Evolutionary conservation across 306 rosid species (phyloP).

Genomic region (Hippophae rhamnoides): DNA sequence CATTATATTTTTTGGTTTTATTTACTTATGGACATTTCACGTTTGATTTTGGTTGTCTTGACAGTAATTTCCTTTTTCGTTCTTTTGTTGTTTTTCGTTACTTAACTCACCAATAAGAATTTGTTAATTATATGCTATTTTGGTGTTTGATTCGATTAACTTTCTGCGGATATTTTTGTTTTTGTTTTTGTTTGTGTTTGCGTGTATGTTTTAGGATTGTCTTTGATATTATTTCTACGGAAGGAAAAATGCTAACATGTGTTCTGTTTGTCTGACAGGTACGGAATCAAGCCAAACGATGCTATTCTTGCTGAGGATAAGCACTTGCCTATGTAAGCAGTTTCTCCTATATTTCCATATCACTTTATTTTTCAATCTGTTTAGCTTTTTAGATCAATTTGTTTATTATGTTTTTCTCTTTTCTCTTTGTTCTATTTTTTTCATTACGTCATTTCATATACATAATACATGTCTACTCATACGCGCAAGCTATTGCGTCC

Average conservation of each 20-base stretch:
- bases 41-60: too few relatives aligned
- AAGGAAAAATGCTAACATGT: neutral
- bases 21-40: too few relatives aligned
- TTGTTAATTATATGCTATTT: neutral
- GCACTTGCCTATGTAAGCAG: slow-evolving; percentile 67
- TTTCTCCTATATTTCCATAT: neutral
- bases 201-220: neutral
- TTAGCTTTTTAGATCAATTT: neutral
- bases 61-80: too few relatives aligned
- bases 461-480: too few relatives aligned
- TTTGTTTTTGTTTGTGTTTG: neutral
- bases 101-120: neutral
- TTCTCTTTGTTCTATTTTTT: neutral
- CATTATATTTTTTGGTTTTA: too few relatives aligned
- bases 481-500: too few relatives aligned
- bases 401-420: neutral
- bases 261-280: slow-evolving; percentile 30
- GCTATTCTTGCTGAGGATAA: slow-evolving; percentile 90
- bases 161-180: neutral
- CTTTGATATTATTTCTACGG: neutral
- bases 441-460: too few relatives aligned
- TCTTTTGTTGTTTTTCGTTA: neutral
- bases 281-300: slow-evolving; percentile 59
- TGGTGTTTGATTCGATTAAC: neutral
- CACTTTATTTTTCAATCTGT: neutral